Conservation (phyloP, 2,329 filamentous ascomycete genomes). For the Davidsoniella neocaledoniae region DNA sequence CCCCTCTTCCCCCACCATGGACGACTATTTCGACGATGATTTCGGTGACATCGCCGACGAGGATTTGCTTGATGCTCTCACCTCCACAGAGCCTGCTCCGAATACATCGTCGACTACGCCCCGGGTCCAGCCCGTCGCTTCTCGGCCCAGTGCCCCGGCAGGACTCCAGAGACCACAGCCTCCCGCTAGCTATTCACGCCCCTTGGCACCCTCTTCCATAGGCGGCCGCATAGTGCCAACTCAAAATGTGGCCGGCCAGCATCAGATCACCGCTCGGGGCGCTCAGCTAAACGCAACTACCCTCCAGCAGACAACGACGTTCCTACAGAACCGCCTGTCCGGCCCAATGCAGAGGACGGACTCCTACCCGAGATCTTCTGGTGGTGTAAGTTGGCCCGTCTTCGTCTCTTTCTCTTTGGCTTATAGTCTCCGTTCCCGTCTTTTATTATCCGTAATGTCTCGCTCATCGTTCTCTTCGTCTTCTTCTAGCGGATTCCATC, state of each 20-base stretch:
- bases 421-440: no score
- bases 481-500: not conserved
- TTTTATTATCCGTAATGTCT: no score
- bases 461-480: not conserved
- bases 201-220: not conserved
- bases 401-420: no score
- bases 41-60: slow-evolving; percentile 45
- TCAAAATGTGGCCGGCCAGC: no score
- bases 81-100: not conserved
- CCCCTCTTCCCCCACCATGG: slow-evolving; percentile 6
- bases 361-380: no score
- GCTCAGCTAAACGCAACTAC: not conserved
- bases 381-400: no score
- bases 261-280: no score
- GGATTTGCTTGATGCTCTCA: slow-evolving; percentile 42
- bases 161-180: not conserved
- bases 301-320: slow-evolving; percentile 3
- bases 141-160: not conserved
- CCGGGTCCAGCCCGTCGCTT: no score
- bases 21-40: slow-evolving; percentile 38
- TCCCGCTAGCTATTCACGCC: not conserved
- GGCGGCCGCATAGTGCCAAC: no score
- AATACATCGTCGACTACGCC: no score
- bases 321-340: slow-evolving; percentile 1
- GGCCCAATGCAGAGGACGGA: no score